A percentile compares a stretch with the other conserved stretches of the same genome.
These are phyloP conservation scores for Metschnikowia gruessii DNA, from an alignment of 805 yeast species.

Conservation along the genomic window DNA sequence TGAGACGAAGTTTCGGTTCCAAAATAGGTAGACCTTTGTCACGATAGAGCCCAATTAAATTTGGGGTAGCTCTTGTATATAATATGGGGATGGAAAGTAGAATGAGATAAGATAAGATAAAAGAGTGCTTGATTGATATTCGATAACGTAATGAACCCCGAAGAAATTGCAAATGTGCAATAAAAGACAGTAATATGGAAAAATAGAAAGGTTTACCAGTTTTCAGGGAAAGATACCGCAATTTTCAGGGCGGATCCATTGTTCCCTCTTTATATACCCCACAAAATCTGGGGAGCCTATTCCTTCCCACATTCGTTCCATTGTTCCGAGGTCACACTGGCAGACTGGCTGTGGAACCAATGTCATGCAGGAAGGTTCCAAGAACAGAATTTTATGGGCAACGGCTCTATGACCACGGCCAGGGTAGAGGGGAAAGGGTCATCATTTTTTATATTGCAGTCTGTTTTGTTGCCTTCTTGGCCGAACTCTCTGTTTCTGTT, in stretches of 20 bases:
- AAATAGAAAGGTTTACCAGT: too few species aligned
- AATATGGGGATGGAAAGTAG: too few species aligned
- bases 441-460: too few species aligned
- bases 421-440: too few species aligned
- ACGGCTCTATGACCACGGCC: too few species aligned
- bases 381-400: background rate
- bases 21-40: too few species aligned
- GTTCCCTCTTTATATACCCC: constrained; percentile 15
- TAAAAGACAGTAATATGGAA: too few species aligned
- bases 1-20: too few species aligned
- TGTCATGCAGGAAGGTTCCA: constrained; percentile 3
- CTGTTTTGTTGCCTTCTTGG: too few species aligned
- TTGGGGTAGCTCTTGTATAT: too few species aligned
- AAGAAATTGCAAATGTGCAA: background rate
- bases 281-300: constrained; percentile 1
- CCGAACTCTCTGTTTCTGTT: too few species aligned
- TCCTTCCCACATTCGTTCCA: constrained; percentile 10
- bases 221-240: background rate
- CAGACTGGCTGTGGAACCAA: background rate
- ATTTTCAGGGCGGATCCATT: background rate
- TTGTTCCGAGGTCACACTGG: constrained; percentile 17
- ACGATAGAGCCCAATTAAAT: too few species aligned
- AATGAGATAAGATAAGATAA: background rate
- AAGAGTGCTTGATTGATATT: background rate
- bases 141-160: background rate